A percentile compares a stretch with the other conserved stretches of the same genome.
These are phyloP conservation scores for Galerina sulciceps DNA, from an alignment of 768 basidiomycete genomes.

Conservation along the genomic window DNA sequence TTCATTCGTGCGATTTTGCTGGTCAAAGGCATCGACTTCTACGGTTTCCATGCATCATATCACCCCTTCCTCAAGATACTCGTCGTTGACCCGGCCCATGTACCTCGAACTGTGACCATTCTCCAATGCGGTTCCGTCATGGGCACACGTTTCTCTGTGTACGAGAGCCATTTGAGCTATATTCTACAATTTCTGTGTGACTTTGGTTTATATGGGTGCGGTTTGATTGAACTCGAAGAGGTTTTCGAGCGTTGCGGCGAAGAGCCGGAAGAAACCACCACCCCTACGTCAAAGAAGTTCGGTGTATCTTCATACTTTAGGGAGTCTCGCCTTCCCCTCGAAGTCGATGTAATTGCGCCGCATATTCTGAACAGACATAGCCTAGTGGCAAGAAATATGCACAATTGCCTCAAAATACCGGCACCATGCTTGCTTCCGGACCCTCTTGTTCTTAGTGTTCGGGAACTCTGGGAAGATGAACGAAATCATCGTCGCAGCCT, in stretches of 20 bases:
- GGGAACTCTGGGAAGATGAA: slow-evolving; percentile 97
- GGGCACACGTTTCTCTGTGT: slow-evolving; percentile 76
- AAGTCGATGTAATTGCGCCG: slow-evolving; percentile 81
- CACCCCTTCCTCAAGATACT: slow-evolving; percentile 89
- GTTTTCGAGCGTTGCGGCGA: slow-evolving; percentile 60
- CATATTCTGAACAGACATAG: slow-evolving; percentile 85
- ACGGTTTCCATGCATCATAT: slow-evolving; percentile 88
- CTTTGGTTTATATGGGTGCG: slow-evolving; percentile 93
- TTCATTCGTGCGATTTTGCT: slow-evolving; percentile 78
- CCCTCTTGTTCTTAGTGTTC: slow-evolving; percentile 84
- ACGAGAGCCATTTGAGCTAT: slow-evolving; percentile 90
- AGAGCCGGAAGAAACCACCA: slow-evolving; percentile 23
- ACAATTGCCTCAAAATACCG: slow-evolving; percentile 74
- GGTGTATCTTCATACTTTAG: slow-evolving; percentile 61
- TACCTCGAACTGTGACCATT: slow-evolving; percentile 74
- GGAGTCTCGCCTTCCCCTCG: slow-evolving; percentile 71
- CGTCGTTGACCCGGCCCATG: slow-evolving; percentile 69
- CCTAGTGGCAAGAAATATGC: slow-evolving; percentile 63
- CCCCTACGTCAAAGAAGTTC: slow-evolving; percentile 31
- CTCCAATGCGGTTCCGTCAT: slow-evolving; percentile 85
- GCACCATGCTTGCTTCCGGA: slow-evolving; percentile 55
- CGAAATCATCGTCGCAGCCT: slow-evolving; percentile 67
- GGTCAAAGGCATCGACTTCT: slow-evolving; percentile 95
- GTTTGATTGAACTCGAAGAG: slow-evolving; percentile 77
- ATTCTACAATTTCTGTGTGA: slow-evolving; percentile 93